A percentile compares a stretch with the other conserved stretches of the same genome.
These are phyloP conservation scores for Penicillium paneum DNA, from an alignment of 2,329 filamentous ascomycete genomes.

Conservation along the genomic window DNA sequence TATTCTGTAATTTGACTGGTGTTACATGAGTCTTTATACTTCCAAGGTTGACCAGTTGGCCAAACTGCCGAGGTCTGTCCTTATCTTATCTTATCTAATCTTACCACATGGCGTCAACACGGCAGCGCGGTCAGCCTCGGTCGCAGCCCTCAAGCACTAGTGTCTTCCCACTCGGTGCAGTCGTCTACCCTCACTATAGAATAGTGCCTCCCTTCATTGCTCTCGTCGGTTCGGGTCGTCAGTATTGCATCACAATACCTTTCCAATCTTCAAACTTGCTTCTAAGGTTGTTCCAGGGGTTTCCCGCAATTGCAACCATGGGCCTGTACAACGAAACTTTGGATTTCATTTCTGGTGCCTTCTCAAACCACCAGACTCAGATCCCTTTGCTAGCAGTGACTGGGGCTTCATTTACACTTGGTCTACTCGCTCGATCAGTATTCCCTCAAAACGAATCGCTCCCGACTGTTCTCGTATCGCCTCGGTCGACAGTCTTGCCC, in stretches of 20 bases:
- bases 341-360: conserved; percentile 34
- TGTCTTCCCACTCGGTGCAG: not conserved
- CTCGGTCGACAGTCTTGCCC: conserved; percentile 34
- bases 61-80: no score
- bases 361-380: conserved; percentile 30
- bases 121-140: not conserved
- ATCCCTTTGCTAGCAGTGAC: conserved; percentile 35
- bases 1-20: no score
- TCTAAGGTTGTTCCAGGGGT: not conserved
- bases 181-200: not conserved
- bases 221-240: no score
- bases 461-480: conserved; percentile 34
- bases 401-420: conserved; percentile 36
- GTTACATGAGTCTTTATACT: no score
- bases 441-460: conserved; percentile 16
- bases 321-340: conserved; percentile 35
- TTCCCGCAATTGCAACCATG: conserved; percentile 24
- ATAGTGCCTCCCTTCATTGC: not conserved
- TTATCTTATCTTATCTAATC: not conserved
- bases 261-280: not conserved
- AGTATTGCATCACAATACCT: not conserved
- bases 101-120: not conserved
- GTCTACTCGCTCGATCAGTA: conserved; percentile 31
- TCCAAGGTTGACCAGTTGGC: no score
- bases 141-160: not conserved